Evolutionary conservation across 108 stramenopile genomes (phyloP).

Genomic region (Skeletonema tropicum): DNA sequence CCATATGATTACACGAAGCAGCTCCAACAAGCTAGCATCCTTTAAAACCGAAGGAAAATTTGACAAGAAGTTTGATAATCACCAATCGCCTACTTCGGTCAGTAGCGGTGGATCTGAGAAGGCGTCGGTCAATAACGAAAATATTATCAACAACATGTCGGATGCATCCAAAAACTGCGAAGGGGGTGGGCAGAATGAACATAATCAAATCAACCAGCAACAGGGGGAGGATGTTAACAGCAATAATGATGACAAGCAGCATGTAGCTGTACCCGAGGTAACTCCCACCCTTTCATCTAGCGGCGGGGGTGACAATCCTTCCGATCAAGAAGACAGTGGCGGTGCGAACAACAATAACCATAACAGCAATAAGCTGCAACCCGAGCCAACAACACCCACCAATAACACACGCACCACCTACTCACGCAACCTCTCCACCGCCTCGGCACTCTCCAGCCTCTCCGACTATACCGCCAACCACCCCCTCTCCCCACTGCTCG

Average conservation of each 20-base stretch:
- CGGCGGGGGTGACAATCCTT: slow-evolving; percentile 3
- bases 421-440: neutral
- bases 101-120: neutral
- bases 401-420: neutral
- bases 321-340: neutral
- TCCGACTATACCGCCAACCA: neutral
- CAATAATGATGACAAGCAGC: neutral
- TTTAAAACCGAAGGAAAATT: neutral
- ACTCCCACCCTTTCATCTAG: neutral
- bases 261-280: neutral
- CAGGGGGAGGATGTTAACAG: neutral
- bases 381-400: neutral
- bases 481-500: neutral
- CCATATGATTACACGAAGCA: neutral
- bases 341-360: neutral
- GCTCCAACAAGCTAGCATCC: neutral
- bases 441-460: neutral
- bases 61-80: neutral
- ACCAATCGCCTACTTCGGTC: neutral
- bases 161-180: neutral
- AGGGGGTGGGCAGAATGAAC: neutral
- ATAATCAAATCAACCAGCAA: neutral
- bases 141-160: neutral
- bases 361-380: neutral
- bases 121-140: neutral